Evolutionary conservation across 495 filamentous ascomycete genomes (phyloP).

Genomic region (Aspergillus asperescens): DNA sequence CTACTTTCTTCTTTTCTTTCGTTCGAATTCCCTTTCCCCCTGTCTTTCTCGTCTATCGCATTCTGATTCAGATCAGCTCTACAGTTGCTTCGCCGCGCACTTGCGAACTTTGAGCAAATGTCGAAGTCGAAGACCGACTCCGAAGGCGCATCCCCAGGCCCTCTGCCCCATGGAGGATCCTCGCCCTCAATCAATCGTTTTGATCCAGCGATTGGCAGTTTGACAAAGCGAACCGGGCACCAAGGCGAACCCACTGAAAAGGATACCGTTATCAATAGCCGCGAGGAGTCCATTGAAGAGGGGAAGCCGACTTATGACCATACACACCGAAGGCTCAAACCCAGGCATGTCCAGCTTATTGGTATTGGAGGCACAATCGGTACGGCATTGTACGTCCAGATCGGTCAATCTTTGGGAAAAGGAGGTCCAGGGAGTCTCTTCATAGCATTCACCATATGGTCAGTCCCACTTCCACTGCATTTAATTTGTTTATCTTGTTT

Average conservation of each 20-base stretch:
- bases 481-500: not conserved
- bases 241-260: conserved; percentile 20
- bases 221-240: conserved; percentile 7
- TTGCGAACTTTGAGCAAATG: not conserved
- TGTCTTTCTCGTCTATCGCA: not conserved
- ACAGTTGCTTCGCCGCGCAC: not conserved
- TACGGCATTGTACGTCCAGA: conserved; percentile 74
- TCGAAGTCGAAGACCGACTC: not conserved
- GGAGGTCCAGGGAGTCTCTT: conserved; percentile 75
- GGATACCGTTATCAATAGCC: conserved; percentile 10
- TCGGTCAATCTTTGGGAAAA: conserved; percentile 60
- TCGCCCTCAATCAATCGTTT: conserved; percentile 16
- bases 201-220: conserved; percentile 12
- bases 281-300: conserved; percentile 23
- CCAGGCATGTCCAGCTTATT: conserved; percentile 67
- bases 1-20: not conserved
- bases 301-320: conserved; percentile 34
- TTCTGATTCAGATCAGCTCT: not conserved
- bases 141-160: not conserved
- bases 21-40: not conserved
- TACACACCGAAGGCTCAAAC: conserved; percentile 56
- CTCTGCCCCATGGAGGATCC: conserved; percentile 4
- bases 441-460: conserved; percentile 55
- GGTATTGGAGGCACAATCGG: conserved; percentile 74
- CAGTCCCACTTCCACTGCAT: no score